Percentiles rank a stretch among this genome's conserved stretches.
Evolutionary conservation across 371 early-diverging fungal genomes (phyloP).

Genomic region (Mucor irregularis): DNA sequence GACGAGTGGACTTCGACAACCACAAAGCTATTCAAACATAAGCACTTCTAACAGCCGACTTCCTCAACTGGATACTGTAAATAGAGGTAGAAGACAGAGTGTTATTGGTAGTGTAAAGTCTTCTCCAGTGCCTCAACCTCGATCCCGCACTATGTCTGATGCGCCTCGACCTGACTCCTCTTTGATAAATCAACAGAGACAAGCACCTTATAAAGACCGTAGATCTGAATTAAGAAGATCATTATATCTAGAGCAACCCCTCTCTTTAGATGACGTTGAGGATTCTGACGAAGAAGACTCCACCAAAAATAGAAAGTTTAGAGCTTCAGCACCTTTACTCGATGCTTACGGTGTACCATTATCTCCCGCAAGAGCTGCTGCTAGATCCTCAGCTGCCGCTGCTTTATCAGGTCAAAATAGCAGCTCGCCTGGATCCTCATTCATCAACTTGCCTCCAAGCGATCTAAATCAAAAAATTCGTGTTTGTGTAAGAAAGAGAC

Average conservation of each 20-base stretch:
- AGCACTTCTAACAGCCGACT: constrained; percentile 5
- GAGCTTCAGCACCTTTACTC: constrained; percentile 38
- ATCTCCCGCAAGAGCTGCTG: constrained; percentile 9
- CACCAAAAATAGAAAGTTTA: constrained; percentile 36
- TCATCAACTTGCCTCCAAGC: constrained; percentile 20
- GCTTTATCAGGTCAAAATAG: not conserved
- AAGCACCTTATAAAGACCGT: constrained; percentile 8
- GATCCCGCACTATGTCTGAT: constrained; percentile 39
- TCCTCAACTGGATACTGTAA: constrained; percentile 15
- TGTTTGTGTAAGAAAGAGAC: constrained; percentile 96
- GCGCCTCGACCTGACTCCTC: constrained; percentile 28
- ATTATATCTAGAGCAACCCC: constrained; percentile 15
- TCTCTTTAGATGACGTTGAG: constrained; percentile 7
- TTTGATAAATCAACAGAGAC: not conserved
- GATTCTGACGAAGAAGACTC: constrained; percentile 24
- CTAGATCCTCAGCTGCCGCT: constrained; percentile 2
- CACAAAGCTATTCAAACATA: constrained; percentile 17
- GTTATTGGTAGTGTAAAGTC: constrained; percentile 19
- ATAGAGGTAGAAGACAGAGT: constrained; percentile 19
- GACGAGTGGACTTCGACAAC: constrained; percentile 29
- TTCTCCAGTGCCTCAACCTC: constrained; percentile 5
- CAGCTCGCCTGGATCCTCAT: no score
- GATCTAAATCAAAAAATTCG: constrained; percentile 82
- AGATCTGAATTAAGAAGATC: constrained; percentile 16
- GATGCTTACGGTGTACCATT: constrained; percentile 50